These are phyloP conservation scores for Elaeis guineensis DNA, from an alignment of 176 grass and related monocot genomes.

Conservation along the genomic window DNA sequence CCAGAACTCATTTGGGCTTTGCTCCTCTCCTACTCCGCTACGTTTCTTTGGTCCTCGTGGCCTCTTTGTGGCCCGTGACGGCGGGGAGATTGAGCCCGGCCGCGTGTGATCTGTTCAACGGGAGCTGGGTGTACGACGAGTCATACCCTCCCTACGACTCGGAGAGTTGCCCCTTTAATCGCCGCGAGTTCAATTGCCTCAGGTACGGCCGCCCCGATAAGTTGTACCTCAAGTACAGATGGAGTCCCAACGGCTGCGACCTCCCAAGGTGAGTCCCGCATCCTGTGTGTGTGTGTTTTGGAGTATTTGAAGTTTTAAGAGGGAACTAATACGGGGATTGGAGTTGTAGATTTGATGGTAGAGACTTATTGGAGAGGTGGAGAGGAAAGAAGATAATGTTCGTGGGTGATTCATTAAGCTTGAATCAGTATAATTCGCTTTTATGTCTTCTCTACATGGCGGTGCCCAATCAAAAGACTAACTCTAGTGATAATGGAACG, in stretches of 20 bases:
- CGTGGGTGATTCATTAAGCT: constrained; percentile 80
- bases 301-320: too few species aligned
- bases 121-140: constrained; percentile 66
- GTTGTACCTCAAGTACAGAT: constrained; percentile 63
- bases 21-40: too few species aligned
- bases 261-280: too few species aligned
- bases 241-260: constrained; percentile 34
- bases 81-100: too few species aligned
- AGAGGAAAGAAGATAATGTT: constrained; percentile 73
- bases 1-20: too few species aligned
- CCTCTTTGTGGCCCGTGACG: too few species aligned
- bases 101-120: constrained; percentile 44
- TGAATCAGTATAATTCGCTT: constrained; percentile 84
- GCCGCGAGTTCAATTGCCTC: constrained; percentile 67
- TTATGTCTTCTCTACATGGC: constrained; percentile 68
- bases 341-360: constrained; percentile 56
- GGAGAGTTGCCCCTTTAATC: constrained; percentile 61
- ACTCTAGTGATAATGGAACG: constrained; percentile 11
- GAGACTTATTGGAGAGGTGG: constrained; percentile 48
- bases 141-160: constrained; percentile 78
- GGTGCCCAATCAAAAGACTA: constrained; percentile 20
- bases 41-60: too few species aligned
- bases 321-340: too few species aligned
- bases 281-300: too few species aligned
- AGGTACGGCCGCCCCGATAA: constrained; percentile 61